phyloP scores from a whole-genome alignment of 768 basidiomycete genomes.

The Xerocomellus amylosporus region DNA sequence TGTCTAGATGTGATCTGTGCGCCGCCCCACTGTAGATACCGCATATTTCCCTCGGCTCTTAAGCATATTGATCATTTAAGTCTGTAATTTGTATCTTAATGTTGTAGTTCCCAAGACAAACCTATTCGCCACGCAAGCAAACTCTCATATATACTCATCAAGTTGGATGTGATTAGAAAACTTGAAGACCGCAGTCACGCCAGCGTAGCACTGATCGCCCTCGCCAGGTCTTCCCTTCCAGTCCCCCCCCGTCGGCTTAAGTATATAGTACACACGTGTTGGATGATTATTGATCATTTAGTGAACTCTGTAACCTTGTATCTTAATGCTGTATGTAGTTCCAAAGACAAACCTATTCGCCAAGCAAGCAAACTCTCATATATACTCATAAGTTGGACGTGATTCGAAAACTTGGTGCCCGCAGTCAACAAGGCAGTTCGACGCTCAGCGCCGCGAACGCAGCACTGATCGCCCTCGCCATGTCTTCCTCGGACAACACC shows the following conservation, averaged over 20 bases:
- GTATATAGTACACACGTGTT: not conserved
- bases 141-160: no score
- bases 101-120: no score
- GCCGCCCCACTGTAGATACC: not conserved
- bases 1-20: conserved; percentile 4
- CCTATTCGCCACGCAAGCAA: no score
- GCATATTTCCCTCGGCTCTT: no score
- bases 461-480: conserved; percentile 23
- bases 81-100: no score
- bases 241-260: not conserved
- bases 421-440: not conserved
- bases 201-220: no score
- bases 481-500: conserved; percentile 19
- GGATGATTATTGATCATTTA: not conserved
- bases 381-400: not conserved
- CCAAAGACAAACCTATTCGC: no score
- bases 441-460: conserved; percentile 20
- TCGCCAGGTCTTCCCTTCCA: no score
- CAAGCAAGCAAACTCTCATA: not conserved
- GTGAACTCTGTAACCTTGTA: not conserved
- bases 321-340: not conserved
- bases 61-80: no score
- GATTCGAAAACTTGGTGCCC: not conserved
- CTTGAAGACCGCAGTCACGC: no score
- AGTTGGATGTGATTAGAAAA: no score